phyloP scores from a whole-genome alignment of 768 basidiomycete genomes.

The Pisolithus microcarpus region DNA sequence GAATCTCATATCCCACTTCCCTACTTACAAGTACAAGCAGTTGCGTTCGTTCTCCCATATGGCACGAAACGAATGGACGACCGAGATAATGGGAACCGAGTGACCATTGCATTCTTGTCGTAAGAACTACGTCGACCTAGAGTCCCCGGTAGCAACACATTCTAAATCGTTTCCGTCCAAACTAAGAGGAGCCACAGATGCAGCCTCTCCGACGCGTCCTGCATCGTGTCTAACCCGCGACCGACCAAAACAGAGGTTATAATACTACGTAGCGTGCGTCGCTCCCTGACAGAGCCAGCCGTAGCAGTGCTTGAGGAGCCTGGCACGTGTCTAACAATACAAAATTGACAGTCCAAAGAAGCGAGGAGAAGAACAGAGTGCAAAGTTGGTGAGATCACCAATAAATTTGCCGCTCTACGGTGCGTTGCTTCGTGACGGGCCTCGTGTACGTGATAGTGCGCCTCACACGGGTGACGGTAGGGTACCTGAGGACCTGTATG shows the following conservation, averaged over 20 bases:
- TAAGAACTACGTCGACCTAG: constrained; percentile 5
- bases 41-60: too few species aligned
- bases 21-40: background rate
- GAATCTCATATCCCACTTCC: background rate
- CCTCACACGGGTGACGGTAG: constrained; percentile 70
- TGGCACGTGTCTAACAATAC: constrained; percentile 27
- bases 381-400: constrained; percentile 41
- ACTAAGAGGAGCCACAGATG: constrained; percentile 6
- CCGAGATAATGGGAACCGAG: background rate
- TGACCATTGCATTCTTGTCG: constrained; percentile 7
- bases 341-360: constrained; percentile 21
- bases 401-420: constrained; percentile 68
- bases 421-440: constrained; percentile 44
- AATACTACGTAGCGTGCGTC: constrained; percentile 12
- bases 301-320: constrained; percentile 30
- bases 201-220: constrained; percentile 8
- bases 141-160: constrained; percentile 14
- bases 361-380: constrained; percentile 1
- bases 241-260: constrained; percentile 11
- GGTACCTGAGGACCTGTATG: constrained; percentile 44
- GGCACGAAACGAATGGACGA: background rate
- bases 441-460: constrained; percentile 61
- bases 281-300: constrained; percentile 50
- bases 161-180: constrained; percentile 8
- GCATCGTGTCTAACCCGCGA: constrained; percentile 14